Evolutionary conservation across 2,329 filamentous ascomycete genomes (phyloP), one percentile per base, ranked within the genome.

Genomic region (Acrodontium crateriforme): DNA sequence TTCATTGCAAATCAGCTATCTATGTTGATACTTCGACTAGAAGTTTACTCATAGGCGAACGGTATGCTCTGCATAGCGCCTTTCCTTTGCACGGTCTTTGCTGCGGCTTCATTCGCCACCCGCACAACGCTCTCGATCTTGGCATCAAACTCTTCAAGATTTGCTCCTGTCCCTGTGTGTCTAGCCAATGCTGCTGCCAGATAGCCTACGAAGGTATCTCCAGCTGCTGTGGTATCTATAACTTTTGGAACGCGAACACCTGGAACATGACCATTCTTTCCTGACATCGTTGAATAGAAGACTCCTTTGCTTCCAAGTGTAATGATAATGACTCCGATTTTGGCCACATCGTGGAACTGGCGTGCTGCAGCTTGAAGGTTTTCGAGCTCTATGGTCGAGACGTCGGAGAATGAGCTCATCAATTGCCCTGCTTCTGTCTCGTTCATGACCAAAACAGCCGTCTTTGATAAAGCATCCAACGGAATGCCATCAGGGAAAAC

Each of bases 181-280:
- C n/a, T n/a, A n/a, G n/a, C n/a, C n/a, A n/a, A n/a, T n/a, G n/a
- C n/a, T n/a, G n/a, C n/a, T n/a, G n/a, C n/a, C n/a, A n/a, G n/a
- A n/a, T n/a, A n/a, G n/a, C 89, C 87, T 4, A 91, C 81, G 57
- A 94, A 94, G 0, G 87, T 94, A 53, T 95, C 87, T 0, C 87
- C 87, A 4, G 89, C 89, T 2, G 79, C 87, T 6, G 87, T 95
- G 1, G 87, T 95, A 53, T 95, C 87, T 4, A 94, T 72, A 2
- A 95, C 87, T 31, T 67, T 58, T n/a, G n/a, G n/a, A 11, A 82
- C 77, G 53, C 78, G 77, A 36, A 70, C 65, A 0, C 80, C 82
- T 12, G 39, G 23, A 10, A 49, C 30, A 20, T 40, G 40, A 19
- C 44, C 46, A 13, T 28, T 30, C 11, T 30, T 27, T 11, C 40